Conservation (phyloP, 1,284 basidiomycete species). For the Limonomyces culmigenus region DNA sequence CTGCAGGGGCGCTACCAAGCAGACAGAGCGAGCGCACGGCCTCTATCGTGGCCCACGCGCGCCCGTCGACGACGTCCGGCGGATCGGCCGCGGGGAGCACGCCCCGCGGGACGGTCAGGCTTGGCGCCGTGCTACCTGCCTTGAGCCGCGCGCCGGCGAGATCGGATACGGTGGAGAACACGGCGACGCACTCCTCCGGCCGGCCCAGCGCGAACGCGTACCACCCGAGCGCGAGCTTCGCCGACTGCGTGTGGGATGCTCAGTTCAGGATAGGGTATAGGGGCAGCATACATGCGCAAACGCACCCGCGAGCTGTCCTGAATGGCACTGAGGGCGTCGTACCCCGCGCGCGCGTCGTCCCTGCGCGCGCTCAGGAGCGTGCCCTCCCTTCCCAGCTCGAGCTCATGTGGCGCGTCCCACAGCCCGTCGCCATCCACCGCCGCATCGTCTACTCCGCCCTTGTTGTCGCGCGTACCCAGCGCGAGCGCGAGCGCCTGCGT, state of each 20-base stretch:
- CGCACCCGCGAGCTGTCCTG: conserved; percentile 26
- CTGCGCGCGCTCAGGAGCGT: conserved; percentile 32
- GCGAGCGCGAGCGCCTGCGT: conserved; percentile 48
- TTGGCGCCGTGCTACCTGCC: conserved; percentile 10
- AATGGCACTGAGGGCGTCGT: conserved; percentile 31
- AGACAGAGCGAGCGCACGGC: conserved; percentile 48
- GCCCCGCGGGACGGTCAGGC: conserved; percentile 18
- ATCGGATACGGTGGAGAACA: conserved; percentile 39
- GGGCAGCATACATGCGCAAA: conserved; percentile 9
- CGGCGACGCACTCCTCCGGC: conserved; percentile 41
- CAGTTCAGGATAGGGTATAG: conserved; percentile 4
- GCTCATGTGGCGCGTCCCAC: conserved; percentile 1
- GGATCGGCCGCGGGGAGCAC: conserved; percentile 25
- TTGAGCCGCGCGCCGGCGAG: conserved; percentile 33
- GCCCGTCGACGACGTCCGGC: conserved; percentile 34
- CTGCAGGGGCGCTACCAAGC: no score
- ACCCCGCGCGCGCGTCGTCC: conserved; percentile 33
- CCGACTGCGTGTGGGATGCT: conserved; percentile 22
- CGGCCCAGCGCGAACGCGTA: conserved; percentile 60
- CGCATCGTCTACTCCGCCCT: no score
- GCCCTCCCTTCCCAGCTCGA: conserved; percentile 37
- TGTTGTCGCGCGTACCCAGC: no score
- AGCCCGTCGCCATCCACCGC: conserved; percentile 18
- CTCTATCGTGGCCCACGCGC: conserved; percentile 48
- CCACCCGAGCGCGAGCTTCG: conserved; percentile 52